Percentiles rank a stretch among this genome's conserved stretches.
Evolutionary conservation across 768 basidiomycete genomes (phyloP).

Genomic region (Russula sp.): DNA sequence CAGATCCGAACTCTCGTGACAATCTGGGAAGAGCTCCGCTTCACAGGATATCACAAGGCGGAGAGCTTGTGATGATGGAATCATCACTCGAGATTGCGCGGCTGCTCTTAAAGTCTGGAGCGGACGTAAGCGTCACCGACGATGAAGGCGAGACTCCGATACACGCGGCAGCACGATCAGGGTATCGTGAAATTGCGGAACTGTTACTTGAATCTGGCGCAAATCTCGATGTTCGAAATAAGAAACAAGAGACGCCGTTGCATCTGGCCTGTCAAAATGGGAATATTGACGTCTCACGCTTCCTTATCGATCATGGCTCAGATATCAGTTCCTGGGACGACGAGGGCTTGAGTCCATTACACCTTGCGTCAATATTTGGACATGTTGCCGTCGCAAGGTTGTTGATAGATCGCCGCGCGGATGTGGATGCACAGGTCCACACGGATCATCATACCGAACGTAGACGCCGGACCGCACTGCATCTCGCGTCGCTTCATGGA

Average conservation of each 20-base stretch:
- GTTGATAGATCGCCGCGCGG: neutral
- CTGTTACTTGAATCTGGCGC: neutral
- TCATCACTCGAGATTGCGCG: neutral
- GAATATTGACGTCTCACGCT: neutral
- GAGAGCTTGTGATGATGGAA: neutral
- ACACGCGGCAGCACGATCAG: conserved; percentile 5
- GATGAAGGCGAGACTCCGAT: conserved; percentile 10
- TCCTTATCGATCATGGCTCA: neutral
- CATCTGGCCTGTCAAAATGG: neutral
- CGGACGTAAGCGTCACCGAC: neutral
- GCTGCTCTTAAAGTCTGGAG: neutral
- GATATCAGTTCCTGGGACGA: neutral
- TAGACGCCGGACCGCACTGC: neutral
- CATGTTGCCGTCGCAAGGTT: neutral
- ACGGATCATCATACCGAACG: no score
- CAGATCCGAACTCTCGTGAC: neutral
- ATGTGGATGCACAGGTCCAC: no score
- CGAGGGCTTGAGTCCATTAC: neutral
- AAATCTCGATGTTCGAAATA: neutral
- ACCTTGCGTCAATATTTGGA: neutral
- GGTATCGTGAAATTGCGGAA: conserved; percentile 1
- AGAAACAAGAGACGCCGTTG: neutral
- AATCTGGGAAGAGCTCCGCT: neutral
- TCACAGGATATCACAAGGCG: neutral
- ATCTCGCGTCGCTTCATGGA: neutral